Evolutionary conservation across 495 filamentous ascomycete species (phyloP), one percentile per base, ranked within the genome.

Genomic region (Penicillium ucsense): DNA sequence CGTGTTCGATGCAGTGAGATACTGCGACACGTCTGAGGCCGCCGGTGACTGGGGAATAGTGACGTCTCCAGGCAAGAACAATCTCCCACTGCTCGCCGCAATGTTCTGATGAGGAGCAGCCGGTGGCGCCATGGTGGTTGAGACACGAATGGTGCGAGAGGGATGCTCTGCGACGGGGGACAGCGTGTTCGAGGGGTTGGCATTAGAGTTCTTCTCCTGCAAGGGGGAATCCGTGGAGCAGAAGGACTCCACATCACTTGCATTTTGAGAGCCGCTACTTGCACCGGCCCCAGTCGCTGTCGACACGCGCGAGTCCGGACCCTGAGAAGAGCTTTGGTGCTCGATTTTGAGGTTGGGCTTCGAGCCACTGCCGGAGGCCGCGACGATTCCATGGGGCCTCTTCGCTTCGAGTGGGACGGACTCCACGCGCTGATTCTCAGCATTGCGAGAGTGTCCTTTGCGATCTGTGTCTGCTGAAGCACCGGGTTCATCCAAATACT

Each of bases 401-500:
- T 66, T 59, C 7, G 51, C 40, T 36, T 50, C 45, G 37, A 53
- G 46, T 10, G 47, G 47, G 7, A 46, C 46, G 4, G 53, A 43
- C 43, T 54, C 50, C 38, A 53, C 52, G 42, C 44, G 43, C 41
- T 57, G 55, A 8, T 46, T 43, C 20, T 54, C 60, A 51, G 45
- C 52, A 27, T 56, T 49, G 8, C 44, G 50, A 20, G 20, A 20
- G n/a, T 54, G 48, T 29, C 61, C 61, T 33, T 60, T 62, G 10
- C 47, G 41, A 32, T 62, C 54, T 43, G 38, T 44, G 9, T 49
- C 47, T 39, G 48, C 52, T 8, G 57, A 51, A 34, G 49, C 50
- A 36, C 43, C 51, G 29, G 39, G 9, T 8, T 69, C 63, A 3
- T 56, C 59, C 8, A 95, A 68, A 56, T 87, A 96, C 37, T 88